Percentiles rank a stretch among this genome's conserved stretches.
Evolutionary conservation across 495 filamentous ascomycete genomes (phyloP).

Genomic region (Penicillium daleae): DNA sequence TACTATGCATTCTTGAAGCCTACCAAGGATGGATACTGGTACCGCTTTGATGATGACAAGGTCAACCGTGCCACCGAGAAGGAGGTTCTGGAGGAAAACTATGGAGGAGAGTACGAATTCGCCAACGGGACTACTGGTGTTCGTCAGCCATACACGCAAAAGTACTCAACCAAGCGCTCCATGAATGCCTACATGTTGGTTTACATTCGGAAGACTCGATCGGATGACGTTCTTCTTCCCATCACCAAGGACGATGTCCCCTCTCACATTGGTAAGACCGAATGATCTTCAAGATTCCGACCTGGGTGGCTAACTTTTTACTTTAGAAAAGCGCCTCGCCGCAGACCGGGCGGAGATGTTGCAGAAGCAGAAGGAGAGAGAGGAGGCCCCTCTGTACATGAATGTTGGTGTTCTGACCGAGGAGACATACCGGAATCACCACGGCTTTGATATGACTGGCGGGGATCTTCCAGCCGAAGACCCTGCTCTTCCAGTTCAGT

Average conservation of each 20-base stretch:
- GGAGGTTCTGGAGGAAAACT: constrained; percentile 96
- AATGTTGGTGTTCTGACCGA: constrained; percentile 79
- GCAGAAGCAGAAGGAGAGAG: constrained; percentile 77
- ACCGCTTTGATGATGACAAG: constrained; percentile 95
- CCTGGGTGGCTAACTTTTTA: constrained; percentile 13
- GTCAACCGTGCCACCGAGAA: constrained; percentile 90
- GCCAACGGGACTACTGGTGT: constrained; percentile 60
- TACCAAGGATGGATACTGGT: constrained; percentile 88
- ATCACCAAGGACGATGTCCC: constrained; percentile 79
- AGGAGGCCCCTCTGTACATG: constrained; percentile 93
- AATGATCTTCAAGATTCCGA: background rate
- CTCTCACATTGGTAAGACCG: constrained; percentile 71
- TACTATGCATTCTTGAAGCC: constrained; percentile 98
- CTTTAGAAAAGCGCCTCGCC: constrained; percentile 66
- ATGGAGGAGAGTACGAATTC: constrained; percentile 80
- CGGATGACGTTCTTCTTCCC: constrained; percentile 75
- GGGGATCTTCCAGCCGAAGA: constrained; percentile 72
- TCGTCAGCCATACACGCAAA: constrained; percentile 69
- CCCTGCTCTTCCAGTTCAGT: constrained; percentile 56
- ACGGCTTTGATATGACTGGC: constrained; percentile 81
- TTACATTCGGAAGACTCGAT: constrained; percentile 84
- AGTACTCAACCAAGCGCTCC: constrained; percentile 68
- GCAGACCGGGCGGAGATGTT: constrained; percentile 80
- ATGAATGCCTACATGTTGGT: constrained; percentile 98
- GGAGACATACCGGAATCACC: constrained; percentile 74